These are phyloP conservation scores for Xylaria sp. DNA, from an alignment of 2,329 filamentous ascomycete genomes.

Conservation along the genomic window DNA sequence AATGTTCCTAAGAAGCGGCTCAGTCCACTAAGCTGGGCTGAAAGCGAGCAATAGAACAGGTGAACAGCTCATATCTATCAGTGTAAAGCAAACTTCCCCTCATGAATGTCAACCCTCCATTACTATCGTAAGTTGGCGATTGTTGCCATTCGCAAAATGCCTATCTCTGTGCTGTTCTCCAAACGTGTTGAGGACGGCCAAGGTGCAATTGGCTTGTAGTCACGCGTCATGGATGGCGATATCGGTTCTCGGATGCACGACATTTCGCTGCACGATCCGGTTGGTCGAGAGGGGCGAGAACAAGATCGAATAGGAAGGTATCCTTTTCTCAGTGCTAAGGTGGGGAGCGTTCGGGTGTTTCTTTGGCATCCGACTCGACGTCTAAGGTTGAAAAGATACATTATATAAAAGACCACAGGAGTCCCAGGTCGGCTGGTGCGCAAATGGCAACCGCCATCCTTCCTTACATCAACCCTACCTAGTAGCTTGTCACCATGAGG, in stretches of 20 bases:
- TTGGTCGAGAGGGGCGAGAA: conserved; percentile 17
- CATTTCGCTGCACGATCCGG: conserved; percentile 18
- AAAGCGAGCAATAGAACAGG: too few species aligned
- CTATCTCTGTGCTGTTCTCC: not conserved
- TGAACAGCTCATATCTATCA: not conserved
- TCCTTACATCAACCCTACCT: not conserved
- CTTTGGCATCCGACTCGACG: conserved; percentile 22
- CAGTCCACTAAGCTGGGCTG: too few species aligned
- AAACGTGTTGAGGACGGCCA: not conserved
- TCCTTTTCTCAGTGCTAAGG: conserved; percentile 10
- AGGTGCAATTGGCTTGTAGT: conserved; percentile 5
- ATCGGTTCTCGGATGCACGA: conserved; percentile 21
- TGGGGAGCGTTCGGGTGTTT: conserved; percentile 23
- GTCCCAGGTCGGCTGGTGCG: not conserved
- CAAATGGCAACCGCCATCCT: not conserved
- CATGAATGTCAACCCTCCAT: too few species aligned
- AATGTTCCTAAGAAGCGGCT: too few species aligned
- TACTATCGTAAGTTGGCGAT: too few species aligned
- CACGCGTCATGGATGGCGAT: conserved; percentile 23
- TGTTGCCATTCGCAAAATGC: not conserved
- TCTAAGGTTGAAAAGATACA: conserved; percentile 7
- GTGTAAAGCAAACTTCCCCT: not conserved
- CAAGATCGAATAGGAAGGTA: conserved; percentile 24
- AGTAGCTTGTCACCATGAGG: conserved; percentile 14
- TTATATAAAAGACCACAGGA: conserved; percentile 4